Evolutionary conservation across 441 rosid genomes (phyloP).

Genomic region (Erodium moschatum): DNA sequence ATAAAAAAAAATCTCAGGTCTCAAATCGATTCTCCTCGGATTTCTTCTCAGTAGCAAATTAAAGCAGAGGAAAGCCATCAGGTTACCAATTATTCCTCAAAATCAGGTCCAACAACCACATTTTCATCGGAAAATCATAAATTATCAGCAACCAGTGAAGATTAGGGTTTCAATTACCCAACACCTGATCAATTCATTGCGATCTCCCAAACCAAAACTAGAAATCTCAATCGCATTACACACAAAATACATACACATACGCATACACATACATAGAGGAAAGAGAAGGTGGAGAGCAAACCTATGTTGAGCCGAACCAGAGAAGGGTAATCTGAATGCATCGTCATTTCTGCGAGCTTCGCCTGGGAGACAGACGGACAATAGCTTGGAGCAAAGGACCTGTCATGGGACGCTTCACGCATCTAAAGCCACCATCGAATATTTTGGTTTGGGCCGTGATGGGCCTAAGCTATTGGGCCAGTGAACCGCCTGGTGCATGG

Average conservation of each 20-base stretch:
- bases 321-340: conserved; percentile 39
- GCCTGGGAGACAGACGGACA: conserved; percentile 15
- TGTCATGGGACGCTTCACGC: neutral
- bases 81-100: neutral
- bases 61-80: neutral
- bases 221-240: neutral
- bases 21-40: neutral
- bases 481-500: conserved; percentile 39
- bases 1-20: neutral
- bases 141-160: neutral
- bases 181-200: conserved; percentile 6
- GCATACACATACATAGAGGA: conserved; percentile 4
- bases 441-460: neutral
- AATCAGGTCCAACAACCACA: neutral
- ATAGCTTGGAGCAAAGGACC: neutral
- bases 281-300: conserved; percentile 17
- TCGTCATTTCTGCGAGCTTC: conserved; percentile 26
- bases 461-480: neutral
- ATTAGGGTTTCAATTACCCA: conserved; percentile 5
- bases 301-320: conserved; percentile 78
- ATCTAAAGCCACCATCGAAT: neutral
- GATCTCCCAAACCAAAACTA: neutral
- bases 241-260: neutral
- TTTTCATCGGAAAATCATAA: neutral
- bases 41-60: conserved; percentile 3